phyloP scores from a whole-genome alignment of 768 basidiomycete genomes.

The Mycena rosella region DNA sequence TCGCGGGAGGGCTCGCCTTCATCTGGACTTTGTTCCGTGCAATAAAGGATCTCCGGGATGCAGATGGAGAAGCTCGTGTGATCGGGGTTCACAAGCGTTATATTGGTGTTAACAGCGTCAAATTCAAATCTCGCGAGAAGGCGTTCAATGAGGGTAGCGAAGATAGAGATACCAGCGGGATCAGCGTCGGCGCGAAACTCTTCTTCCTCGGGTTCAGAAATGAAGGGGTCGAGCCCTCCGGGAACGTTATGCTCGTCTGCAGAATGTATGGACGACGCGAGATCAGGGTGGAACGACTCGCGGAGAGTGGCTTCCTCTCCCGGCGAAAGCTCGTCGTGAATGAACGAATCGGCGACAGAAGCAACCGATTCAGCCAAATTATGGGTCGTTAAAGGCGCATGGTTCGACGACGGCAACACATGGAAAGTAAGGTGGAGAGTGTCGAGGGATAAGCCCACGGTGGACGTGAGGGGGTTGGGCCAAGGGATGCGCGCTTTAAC shows the following conservation, averaged over 20 bases:
- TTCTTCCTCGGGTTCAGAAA: conserved; percentile 56
- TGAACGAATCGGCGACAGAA: conserved; percentile 87
- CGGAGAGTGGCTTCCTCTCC: conserved; percentile 79
- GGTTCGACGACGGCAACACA: conserved; percentile 48
- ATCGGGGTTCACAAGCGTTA: conserved; percentile 77
- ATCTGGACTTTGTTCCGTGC: conserved; percentile 52
- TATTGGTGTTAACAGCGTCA: conserved; percentile 73
- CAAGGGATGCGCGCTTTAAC: conserved; percentile 86
- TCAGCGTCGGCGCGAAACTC: conserved; percentile 61
- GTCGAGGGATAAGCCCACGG: conserved; percentile 76
- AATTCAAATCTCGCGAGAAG: conserved; percentile 85
- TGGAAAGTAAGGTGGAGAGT: conserved; percentile 78
- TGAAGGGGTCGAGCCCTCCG: conserved; percentile 75
- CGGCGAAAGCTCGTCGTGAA: conserved; percentile 83
- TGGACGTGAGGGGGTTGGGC: conserved; percentile 85
- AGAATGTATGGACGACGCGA: conserved; percentile 40
- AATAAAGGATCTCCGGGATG: conserved; percentile 70
- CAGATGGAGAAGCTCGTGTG: conserved; percentile 72
- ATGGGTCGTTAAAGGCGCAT: conserved; percentile 38
- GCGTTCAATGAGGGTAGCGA: conserved; percentile 84
- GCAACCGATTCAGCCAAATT: conserved; percentile 84
- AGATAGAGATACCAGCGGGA: conserved; percentile 82
- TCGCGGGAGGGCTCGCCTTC: conserved; percentile 19
- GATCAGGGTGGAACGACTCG: conserved; percentile 72
- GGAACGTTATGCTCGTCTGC: conserved; percentile 66